A percentile compares a stretch with the other conserved stretches of the same genome.
Conservation (phyloP, 1,284 basidiomycete genomes). For the Cryptococcus sp. region DNA sequence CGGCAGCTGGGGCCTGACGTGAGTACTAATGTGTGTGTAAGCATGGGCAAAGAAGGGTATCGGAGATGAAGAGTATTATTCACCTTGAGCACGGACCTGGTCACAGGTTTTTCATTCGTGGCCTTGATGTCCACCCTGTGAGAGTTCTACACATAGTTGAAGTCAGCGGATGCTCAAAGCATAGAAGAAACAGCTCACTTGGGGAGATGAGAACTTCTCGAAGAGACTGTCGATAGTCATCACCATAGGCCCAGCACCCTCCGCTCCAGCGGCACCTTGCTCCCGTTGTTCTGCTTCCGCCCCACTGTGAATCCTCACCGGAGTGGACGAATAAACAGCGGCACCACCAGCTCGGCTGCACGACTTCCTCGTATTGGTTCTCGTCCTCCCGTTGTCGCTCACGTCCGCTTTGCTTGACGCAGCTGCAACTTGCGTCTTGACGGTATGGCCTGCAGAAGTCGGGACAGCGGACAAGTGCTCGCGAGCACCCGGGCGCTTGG, state of each 20-base stretch:
- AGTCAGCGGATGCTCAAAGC: not conserved
- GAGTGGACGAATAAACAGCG: too few species aligned
- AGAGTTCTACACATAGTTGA: not conserved
- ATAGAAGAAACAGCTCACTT: not conserved
- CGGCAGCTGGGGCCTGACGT: not conserved
- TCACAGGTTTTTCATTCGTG: not conserved
- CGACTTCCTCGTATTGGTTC: not conserved
- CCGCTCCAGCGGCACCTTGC: too few species aligned
- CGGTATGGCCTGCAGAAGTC: not conserved
- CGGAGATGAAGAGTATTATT: not conserved
- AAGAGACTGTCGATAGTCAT: constrained; percentile 43
- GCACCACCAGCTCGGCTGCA: too few species aligned
- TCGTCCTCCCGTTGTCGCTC: constrained; percentile 40
- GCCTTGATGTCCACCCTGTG: not conserved
- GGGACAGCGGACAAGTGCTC: not conserved
- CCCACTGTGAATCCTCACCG: too few species aligned
- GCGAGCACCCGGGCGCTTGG: not conserved
- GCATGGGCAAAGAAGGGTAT: too few species aligned
- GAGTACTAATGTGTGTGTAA: too few species aligned
- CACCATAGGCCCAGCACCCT: constrained; percentile 5
- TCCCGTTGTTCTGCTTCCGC: too few species aligned
- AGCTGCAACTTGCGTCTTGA: not conserved
- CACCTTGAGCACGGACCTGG: not conserved
- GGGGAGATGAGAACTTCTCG: constrained; percentile 26
- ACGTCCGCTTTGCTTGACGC: constrained; percentile 36